A percentile compares a stretch with the other conserved stretches of the same genome.
Evolutionary conservation across 257 asterid species (phyloP).

Genomic region (Solanum peruvianum): DNA sequence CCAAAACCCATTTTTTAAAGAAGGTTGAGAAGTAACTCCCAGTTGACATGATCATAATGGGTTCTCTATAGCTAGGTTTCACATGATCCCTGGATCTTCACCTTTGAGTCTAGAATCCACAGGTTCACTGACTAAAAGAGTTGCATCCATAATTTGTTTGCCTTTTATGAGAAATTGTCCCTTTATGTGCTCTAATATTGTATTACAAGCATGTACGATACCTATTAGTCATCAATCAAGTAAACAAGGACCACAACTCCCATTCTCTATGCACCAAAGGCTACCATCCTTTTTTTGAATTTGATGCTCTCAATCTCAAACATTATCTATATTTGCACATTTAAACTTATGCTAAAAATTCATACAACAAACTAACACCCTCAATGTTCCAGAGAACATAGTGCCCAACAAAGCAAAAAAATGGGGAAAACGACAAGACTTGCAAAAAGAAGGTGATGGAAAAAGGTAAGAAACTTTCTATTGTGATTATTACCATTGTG

Average conservation of each 20-base stretch:
- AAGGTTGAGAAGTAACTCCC: background rate
- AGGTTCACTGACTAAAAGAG: background rate
- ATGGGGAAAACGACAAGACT: background rate
- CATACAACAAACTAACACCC: background rate
- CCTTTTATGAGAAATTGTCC: background rate
- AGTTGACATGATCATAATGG: background rate
- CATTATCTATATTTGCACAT: background rate
- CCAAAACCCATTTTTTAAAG: background rate
- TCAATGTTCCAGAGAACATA: background rate
- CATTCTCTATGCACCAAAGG: background rate
- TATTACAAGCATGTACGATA: background rate
- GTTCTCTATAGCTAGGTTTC: background rate
- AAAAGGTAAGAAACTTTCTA: background rate
- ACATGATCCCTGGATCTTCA: background rate
- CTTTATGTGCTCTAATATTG: background rate
- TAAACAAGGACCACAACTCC: background rate
- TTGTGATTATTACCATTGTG: constrained; percentile 32
- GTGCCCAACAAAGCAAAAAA: background rate
- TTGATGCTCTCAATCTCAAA: background rate
- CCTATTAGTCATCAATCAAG: background rate
- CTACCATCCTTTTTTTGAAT: background rate
- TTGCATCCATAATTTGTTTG: background rate
- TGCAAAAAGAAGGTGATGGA: background rate
- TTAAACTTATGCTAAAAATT: background rate
- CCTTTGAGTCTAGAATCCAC: background rate